phyloP scores from a whole-genome alignment of 305 asterid species.

The Fraxinus baroniana region DNA sequence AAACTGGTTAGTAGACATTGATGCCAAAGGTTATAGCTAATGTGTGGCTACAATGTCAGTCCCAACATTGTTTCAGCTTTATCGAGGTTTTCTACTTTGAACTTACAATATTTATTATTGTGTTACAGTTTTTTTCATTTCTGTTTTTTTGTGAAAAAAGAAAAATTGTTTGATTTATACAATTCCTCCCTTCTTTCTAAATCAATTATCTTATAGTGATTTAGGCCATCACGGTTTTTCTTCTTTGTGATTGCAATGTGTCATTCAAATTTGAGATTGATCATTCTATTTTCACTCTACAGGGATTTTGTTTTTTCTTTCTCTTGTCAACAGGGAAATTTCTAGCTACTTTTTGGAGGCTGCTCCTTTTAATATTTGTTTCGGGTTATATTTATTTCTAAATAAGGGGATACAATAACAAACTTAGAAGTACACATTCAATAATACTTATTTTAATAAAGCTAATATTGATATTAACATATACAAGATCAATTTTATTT shows the following conservation, averaged over 20 bases:
- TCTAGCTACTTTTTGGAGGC: not conserved
- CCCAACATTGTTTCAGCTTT: too few species aligned
- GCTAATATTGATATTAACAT: not conserved
- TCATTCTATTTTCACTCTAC: not conserved
- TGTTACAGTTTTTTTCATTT: too few species aligned
- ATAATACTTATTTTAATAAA: not conserved
- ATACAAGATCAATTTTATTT: not conserved
- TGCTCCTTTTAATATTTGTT: not conserved
- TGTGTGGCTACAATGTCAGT: too few species aligned
- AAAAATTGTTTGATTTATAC: too few species aligned
- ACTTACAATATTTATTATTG: too few species aligned
- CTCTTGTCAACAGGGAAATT: not conserved
- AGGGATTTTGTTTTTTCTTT: not conserved
- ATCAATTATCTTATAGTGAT: not conserved
- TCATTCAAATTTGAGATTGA: not conserved
- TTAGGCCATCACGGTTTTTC: not conserved
- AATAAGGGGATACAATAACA: not conserved
- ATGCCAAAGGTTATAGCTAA: too few species aligned
- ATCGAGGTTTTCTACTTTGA: too few species aligned
- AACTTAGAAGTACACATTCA: not conserved
- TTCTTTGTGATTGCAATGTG: not conserved
- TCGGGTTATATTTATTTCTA: too few species aligned
- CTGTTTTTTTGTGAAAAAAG: too few species aligned
- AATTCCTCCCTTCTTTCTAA: too few species aligned
- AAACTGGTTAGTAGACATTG: too few species aligned